phyloP scores from a whole-genome alignment of 2,329 filamentous ascomycete genomes.

The Didymella pomorum region DNA sequence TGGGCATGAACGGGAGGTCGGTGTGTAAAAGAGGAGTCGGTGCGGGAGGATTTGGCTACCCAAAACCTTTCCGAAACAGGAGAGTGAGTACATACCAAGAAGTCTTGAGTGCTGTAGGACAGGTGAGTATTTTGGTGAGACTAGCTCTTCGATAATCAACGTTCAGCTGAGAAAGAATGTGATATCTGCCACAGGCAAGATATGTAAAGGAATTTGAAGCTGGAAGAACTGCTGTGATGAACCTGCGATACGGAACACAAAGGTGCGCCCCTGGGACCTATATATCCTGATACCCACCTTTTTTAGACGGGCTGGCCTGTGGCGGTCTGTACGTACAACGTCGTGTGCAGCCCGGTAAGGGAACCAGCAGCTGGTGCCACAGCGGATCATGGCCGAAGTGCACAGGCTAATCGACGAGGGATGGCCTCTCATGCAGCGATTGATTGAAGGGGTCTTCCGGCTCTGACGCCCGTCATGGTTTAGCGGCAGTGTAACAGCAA shows the following conservation, averaged over 20 bases:
- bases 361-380: slow-evolving; percentile 33
- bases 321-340: slow-evolving; percentile 29
- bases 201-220: slow-evolving; percentile 32
- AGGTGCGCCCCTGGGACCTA: slow-evolving; percentile 32
- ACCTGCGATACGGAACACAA: slow-evolving; percentile 31
- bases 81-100: slow-evolving; percentile 16
- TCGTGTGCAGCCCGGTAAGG: slow-evolving; percentile 25
- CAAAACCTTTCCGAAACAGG: slow-evolving; percentile 16
- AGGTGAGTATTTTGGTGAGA: slow-evolving; percentile 24
- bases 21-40: slow-evolving; percentile 1
- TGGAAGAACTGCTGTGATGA: slow-evolving; percentile 36
- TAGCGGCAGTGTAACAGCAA: slow-evolving; percentile 40
- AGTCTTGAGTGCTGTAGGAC: slow-evolving; percentile 14
- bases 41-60: not conserved
- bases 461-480: slow-evolving; percentile 31
- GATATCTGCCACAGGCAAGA: slow-evolving; percentile 50
- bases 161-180: slow-evolving; percentile 41
- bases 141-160: slow-evolving; percentile 34
- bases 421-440: slow-evolving; percentile 35
- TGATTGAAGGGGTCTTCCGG: slow-evolving; percentile 30
- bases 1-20: slow-evolving; percentile 10
- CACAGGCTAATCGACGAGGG: slow-evolving; percentile 39
- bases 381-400: slow-evolving; percentile 36
- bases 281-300: slow-evolving; percentile 31
- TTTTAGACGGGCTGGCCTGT: slow-evolving; percentile 24